These are phyloP conservation scores for Malus hybrid DNA, from an alignment of 331 rosid genomes.

Conservation along the genomic window DNA sequence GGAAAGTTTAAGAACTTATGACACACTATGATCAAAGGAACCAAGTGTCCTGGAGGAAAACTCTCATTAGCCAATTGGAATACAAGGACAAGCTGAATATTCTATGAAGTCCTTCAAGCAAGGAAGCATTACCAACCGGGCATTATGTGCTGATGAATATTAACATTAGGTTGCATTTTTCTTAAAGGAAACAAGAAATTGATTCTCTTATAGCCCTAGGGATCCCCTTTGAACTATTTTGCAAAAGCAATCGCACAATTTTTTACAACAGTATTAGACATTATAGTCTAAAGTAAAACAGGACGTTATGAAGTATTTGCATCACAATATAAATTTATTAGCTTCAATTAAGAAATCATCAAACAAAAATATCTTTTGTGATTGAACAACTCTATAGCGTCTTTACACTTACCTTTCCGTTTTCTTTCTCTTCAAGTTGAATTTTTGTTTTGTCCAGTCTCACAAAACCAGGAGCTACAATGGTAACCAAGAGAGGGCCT, in stretches of 20 bases:
- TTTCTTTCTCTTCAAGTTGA: conserved; percentile 20
- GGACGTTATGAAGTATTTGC: not conserved
- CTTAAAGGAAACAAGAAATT: not conserved
- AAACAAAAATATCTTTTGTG: not conserved
- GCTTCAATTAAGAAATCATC: not conserved
- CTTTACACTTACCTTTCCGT: conserved; percentile 26
- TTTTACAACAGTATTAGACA: not conserved
- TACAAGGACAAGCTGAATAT: not conserved
- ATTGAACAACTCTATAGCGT: not conserved
- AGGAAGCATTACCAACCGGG: not conserved
- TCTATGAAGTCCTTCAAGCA: not conserved
- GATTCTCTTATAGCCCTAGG: not conserved
- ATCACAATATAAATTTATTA: not conserved
- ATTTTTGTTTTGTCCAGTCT: conserved; percentile 20
- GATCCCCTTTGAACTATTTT: not conserved
- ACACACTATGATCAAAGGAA: not conserved
- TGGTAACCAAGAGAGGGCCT: conserved; percentile 18
- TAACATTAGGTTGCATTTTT: not conserved
- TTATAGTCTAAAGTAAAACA: not conserved
- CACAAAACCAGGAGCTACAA: conserved; percentile 40
- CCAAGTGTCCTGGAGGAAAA: not conserved
- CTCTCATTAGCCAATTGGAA: not conserved
- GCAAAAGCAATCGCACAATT: not conserved
- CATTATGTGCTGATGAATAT: not conserved
- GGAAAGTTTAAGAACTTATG: not conserved